Evolutionary conservation across 2,329 filamentous ascomycete species (phyloP).

Genomic region (Beauveria australis): DNA sequence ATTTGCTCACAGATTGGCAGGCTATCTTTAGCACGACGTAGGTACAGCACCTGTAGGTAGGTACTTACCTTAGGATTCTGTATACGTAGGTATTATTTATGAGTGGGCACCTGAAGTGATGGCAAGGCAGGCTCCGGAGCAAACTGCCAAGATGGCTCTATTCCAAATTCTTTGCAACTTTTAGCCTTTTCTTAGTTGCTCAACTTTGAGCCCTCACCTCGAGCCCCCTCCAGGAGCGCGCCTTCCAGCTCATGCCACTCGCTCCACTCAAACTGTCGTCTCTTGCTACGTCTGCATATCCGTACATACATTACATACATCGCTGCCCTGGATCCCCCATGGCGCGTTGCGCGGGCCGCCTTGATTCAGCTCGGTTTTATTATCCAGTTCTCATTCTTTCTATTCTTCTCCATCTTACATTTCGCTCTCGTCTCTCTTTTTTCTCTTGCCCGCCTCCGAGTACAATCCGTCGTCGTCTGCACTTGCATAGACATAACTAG

Average conservation of each 20-base stretch:
- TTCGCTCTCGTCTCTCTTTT: neutral
- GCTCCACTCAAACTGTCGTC: neutral
- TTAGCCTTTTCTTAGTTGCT: neutral
- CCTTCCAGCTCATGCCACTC: neutral
- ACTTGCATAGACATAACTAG: neutral
- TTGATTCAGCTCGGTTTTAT: neutral
- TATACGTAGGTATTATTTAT: too few species aligned
- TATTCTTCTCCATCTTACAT: neutral
- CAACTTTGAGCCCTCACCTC: neutral
- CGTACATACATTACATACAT: neutral
- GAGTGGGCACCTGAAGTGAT: too few species aligned
- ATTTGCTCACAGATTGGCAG: too few species aligned
- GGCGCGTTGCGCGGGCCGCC: neutral
- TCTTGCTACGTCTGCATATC: neutral
- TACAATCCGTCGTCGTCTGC: neutral
- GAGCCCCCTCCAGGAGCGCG: neutral
- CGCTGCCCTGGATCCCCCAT: neutral
- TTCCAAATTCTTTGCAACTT: neutral
- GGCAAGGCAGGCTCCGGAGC: neutral
- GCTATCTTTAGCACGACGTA: too few species aligned
- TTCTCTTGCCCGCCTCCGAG: neutral
- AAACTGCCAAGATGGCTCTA: neutral
- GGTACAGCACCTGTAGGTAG: too few species aligned
- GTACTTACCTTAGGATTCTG: too few species aligned
- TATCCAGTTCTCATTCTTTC: neutral